phyloP scores from a whole-genome alignment of 345 rosid genomes.

The Pistacia atlantica region DNA sequence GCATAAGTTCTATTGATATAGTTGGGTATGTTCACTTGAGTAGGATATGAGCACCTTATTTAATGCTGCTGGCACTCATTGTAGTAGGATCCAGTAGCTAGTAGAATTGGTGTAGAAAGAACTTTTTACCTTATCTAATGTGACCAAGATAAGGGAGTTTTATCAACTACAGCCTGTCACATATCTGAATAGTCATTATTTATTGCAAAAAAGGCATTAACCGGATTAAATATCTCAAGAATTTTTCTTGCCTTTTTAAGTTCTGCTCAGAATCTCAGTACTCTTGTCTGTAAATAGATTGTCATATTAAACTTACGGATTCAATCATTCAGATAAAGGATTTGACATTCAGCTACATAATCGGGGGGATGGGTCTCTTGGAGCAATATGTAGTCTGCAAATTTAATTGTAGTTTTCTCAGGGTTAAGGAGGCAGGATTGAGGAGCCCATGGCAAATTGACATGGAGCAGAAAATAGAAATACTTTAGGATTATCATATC shows the following conservation, averaged over 20 bases:
- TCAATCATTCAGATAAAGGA: neutral
- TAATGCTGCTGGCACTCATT: neutral
- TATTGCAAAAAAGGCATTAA: neutral
- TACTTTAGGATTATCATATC: neutral
- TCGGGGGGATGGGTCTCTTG: neutral
- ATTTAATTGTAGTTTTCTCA: neutral
- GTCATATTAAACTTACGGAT: neutral
- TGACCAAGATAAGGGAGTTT: neutral
- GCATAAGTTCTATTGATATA: neutral
- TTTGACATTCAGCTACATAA: neutral
- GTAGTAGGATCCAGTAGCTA: neutral
- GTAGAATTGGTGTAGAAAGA: neutral
- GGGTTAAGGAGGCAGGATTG: neutral
- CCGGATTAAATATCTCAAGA: neutral
- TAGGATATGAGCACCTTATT: neutral
- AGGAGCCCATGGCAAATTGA: neutral
- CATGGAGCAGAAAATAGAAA: neutral
- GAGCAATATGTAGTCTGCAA: neutral
- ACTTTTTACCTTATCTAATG: neutral
- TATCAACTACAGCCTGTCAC: neutral
- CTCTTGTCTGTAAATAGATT: neutral
- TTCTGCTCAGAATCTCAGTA: neutral
- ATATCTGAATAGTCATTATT: neutral
- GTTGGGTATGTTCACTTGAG: constrained; percentile 3
- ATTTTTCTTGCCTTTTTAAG: neutral